Evolutionary conservation across 495 filamentous ascomycete genomes (phyloP).

Genomic region (Talaromyces thailandensis): DNA sequence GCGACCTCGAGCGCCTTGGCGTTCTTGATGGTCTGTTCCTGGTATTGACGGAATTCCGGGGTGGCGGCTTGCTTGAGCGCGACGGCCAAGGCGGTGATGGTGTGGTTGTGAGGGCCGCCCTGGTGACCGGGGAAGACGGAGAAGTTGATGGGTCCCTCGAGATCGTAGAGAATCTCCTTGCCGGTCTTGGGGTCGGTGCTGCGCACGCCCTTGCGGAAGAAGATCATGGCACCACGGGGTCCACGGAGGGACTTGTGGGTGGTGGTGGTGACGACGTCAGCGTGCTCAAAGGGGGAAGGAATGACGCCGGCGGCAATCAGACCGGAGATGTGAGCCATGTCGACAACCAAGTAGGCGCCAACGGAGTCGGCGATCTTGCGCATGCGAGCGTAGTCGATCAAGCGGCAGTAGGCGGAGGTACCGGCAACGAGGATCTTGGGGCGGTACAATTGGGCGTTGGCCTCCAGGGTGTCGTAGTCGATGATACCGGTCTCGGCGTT

Average conservation of each 20-base stretch:
- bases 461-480: constrained; percentile 84
- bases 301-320: constrained; percentile 86
- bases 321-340: constrained; percentile 98
- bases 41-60: constrained; percentile 81
- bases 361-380: constrained; percentile 78
- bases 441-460: constrained; percentile 76
- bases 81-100: constrained; percentile 89
- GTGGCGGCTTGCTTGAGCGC: constrained; percentile 89
- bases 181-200: constrained; percentile 75
- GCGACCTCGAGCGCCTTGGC: constrained; percentile 66
- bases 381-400: constrained; percentile 88
- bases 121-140: constrained; percentile 99
- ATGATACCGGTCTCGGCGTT: constrained; percentile 87
- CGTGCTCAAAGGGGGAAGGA: constrained; percentile 77
- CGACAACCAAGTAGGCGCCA: constrained; percentile 85
- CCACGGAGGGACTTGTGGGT: constrained; percentile 95
- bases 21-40: constrained; percentile 78
- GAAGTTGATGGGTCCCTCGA: constrained; percentile 88
- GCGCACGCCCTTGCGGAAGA: constrained; percentile 87
- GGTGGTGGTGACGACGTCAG: constrained; percentile 96
- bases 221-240: constrained; percentile 94
- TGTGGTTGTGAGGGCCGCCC: constrained; percentile 97
- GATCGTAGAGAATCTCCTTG: constrained; percentile 74
- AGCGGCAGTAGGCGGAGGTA: constrained; percentile 86
- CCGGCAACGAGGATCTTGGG: constrained; percentile 95